A percentile compares a stretch with the other conserved stretches of the same genome.
Evolutionary conservation across 257 asterid genomes (phyloP).

Genomic region (Nicotiana benthamiana): DNA sequence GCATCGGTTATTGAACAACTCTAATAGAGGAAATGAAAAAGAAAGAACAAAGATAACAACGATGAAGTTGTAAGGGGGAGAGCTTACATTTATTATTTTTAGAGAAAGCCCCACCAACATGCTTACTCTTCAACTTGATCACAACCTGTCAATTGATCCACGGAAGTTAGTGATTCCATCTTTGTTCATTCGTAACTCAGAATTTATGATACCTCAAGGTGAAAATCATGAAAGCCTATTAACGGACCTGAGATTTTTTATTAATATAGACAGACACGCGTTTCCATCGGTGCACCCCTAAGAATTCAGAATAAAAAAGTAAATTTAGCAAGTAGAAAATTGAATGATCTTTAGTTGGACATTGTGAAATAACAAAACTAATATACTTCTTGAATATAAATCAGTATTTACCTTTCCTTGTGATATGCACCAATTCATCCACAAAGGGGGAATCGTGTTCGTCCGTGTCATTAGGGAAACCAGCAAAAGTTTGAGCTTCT

Average conservation of each 20-base stretch:
- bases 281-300: conserved; percentile 69
- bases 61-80: background rate
- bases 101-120: conserved; percentile 78
- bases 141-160: conserved; percentile 39
- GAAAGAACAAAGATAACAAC: background rate
- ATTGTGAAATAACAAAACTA: background rate
- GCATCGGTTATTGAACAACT: background rate
- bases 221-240: background rate
- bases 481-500: conserved; percentile 35
- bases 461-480: conserved; percentile 26
- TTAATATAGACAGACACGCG: conserved; percentile 54
- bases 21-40: background rate
- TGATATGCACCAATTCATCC: conserved; percentile 71
- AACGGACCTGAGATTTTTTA: conserved; percentile 49
- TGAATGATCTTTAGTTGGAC: background rate
- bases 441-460: conserved; percentile 49
- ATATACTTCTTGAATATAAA: background rate
- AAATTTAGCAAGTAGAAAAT: background rate
- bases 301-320: conserved; percentile 7
- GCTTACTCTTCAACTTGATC: conserved; percentile 63
- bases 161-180: background rate
- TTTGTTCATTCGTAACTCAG: background rate
- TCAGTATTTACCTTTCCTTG: conserved; percentile 45
- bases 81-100: conserved; percentile 66
- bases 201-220: background rate